Percentiles rank a stretch among this genome's conserved stretches.
phyloP scores from a whole-genome alignment of 2,329 filamentous ascomycete species.

The Penicillium paneum region DNA sequence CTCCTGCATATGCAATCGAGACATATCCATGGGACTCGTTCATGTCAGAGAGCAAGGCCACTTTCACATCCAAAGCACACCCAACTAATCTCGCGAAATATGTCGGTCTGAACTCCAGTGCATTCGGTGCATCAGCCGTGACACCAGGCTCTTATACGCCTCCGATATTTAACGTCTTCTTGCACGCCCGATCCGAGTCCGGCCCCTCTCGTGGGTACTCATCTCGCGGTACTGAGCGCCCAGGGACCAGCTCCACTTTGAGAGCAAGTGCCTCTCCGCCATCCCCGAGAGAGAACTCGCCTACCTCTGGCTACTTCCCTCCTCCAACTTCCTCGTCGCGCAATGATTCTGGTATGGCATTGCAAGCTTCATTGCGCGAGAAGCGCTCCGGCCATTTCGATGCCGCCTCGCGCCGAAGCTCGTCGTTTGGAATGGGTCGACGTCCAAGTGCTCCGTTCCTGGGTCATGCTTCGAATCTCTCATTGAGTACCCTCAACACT shows the following conservation, averaged over 20 bases:
- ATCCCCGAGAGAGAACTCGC: constrained; percentile 62
- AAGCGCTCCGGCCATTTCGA: constrained; percentile 95
- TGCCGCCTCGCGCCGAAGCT: constrained; percentile 75
- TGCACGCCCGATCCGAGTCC: constrained; percentile 68
- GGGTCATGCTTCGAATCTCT: constrained; percentile 52
- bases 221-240: constrained; percentile 58
- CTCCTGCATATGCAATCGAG: constrained; percentile 88
- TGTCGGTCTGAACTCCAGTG: constrained; percentile 83
- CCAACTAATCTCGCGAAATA: constrained; percentile 76
- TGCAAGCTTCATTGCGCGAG: constrained; percentile 81
- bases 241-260: constrained; percentile 65
- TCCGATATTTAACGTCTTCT: constrained; percentile 87
- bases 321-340: constrained; percentile 80
- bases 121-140: constrained; percentile 68
- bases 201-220: constrained; percentile 45
- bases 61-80: constrained; percentile 71
- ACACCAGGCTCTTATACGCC: constrained; percentile 52
- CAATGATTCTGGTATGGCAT: constrained; percentile 85
- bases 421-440: constrained; percentile 77
- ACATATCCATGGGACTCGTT: constrained; percentile 89
- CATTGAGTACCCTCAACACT: constrained; percentile 45
- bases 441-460: constrained; percentile 71
- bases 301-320: constrained; percentile 74
- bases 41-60: constrained; percentile 75
- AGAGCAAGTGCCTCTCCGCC: constrained; percentile 52